Evolutionary conservation across 352 stramenopile species (phyloP).

Genomic region (Salisapilia sapeloensis): DNA sequence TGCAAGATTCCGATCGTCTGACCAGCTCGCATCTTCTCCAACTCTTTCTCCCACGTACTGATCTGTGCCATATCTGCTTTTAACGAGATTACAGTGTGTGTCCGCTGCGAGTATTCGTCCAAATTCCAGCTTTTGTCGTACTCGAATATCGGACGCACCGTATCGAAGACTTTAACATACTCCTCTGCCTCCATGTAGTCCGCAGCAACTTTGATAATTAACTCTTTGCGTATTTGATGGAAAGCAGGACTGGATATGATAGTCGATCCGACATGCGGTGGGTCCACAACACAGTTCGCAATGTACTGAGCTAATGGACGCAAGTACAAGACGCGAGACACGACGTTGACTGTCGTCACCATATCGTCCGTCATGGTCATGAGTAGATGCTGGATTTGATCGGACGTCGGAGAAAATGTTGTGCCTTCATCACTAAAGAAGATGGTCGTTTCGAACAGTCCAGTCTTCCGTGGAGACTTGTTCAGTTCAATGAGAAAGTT

Average conservation of each 20-base stretch:
- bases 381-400: conserved; percentile 83
- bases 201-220: conserved; percentile 71
- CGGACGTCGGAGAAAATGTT: conserved; percentile 71
- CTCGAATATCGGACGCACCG: conserved; percentile 83
- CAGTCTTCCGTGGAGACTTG: conserved; percentile 73
- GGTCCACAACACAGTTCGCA: conserved; percentile 39
- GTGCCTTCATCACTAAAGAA: conserved; percentile 72
- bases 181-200: conserved; percentile 80
- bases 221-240: conserved; percentile 40
- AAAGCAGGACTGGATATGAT: conserved; percentile 64
- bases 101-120: conserved; percentile 64
- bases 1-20: conserved; percentile 86
- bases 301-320: conserved; percentile 73
- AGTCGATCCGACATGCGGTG: conserved; percentile 57
- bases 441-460: conserved; percentile 90
- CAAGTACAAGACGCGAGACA: conserved; percentile 80
- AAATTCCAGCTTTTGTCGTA: conserved; percentile 85
- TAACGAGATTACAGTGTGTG: conserved; percentile 75
- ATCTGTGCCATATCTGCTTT: conserved; percentile 86
- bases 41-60: conserved; percentile 84
- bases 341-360: conserved; percentile 75
- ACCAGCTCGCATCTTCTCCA: conserved; percentile 86
- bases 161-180: conserved; percentile 88
- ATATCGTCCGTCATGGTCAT: conserved; percentile 81
- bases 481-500: conserved; percentile 82